Percentiles rank a stretch among this genome's conserved stretches.
phyloP scores from a whole-genome alignment of 352 stramenopile genomes.

The Blastocystis sp. region DNA sequence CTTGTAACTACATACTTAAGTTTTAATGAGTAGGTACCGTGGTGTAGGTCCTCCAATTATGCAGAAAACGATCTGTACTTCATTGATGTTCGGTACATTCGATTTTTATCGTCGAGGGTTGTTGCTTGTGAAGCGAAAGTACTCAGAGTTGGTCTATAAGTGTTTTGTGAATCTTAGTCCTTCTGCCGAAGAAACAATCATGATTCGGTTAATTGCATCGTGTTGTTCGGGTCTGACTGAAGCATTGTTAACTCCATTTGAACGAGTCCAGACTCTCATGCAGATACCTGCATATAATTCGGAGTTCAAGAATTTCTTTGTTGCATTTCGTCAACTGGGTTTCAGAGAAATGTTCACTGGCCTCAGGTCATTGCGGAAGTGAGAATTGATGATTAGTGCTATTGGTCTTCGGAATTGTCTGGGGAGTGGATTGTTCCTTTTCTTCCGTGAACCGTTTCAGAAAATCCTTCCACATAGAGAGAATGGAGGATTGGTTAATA shows the following conservation, averaged over 20 bases:
- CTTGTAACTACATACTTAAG: constrained; percentile 75
- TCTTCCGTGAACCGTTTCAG: constrained; percentile 77
- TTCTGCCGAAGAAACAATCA: neutral
- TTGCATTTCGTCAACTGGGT: constrained; percentile 78
- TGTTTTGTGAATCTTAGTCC: neutral
- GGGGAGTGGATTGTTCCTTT: constrained; percentile 82
- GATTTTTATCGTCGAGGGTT: constrained; percentile 80
- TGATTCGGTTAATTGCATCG: constrained; percentile 48
- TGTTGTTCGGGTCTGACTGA: constrained; percentile 77
- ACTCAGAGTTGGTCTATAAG: neutral
- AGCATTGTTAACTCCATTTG: constrained; percentile 80
- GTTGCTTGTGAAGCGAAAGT: neutral
- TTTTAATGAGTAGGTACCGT: constrained; percentile 74
- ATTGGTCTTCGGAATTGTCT: constrained; percentile 82
- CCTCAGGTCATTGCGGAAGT: constrained; percentile 71
- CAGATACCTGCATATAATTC: constrained; percentile 82
- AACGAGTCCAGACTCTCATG: constrained; percentile 81
- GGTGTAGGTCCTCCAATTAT: constrained; percentile 80
- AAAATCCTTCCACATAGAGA: constrained; percentile 75
- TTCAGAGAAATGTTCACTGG: constrained; percentile 80
- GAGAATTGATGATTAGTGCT: constrained; percentile 6
- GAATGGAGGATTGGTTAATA: constrained; percentile 70
- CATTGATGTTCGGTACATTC: constrained; percentile 84
- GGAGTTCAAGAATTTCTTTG: constrained; percentile 77
- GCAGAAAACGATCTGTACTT: constrained; percentile 81